phyloP scores from a whole-genome alignment of 192 early-diverging fungal species.

The Coemansia umbellata region DNA sequence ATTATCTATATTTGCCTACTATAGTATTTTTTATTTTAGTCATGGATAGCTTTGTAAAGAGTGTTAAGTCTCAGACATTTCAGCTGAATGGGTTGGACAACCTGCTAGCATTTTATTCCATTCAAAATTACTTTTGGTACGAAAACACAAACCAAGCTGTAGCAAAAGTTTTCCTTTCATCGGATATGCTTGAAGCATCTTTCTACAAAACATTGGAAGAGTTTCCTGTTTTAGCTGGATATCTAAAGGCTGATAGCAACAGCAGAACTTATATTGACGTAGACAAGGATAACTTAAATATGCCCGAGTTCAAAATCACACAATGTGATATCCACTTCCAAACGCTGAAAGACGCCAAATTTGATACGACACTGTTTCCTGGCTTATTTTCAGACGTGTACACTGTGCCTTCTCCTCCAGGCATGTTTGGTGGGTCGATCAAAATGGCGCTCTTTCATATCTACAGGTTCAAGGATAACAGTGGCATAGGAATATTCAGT shows the following conservation, averaged over 20 bases:
- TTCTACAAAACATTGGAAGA: conserved; percentile 14
- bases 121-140: conserved; percentile 11
- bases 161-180: conserved; percentile 13
- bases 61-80: conserved; percentile 3
- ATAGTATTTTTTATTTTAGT: neutral
- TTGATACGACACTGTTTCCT: conserved; percentile 3
- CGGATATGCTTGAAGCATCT: conserved; percentile 3
- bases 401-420: neutral
- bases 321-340: neutral
- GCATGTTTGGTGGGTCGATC: neutral
- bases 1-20: neutral
- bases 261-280: conserved; percentile 5
- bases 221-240: conserved; percentile 20
- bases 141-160: conserved; percentile 1
- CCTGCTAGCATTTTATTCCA: conserved; percentile 1
- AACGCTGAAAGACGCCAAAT: neutral
- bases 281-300: conserved; percentile 14
- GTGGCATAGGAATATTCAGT: conserved; percentile 18
- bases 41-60: neutral
- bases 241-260: neutral
- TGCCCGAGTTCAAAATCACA: conserved; percentile 22
- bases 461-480: conserved; percentile 21
- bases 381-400: neutral
- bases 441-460: conserved; percentile 7
- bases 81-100: conserved; percentile 7